A percentile compares a stretch with the other conserved stretches of the same genome.
These are phyloP conservation scores for Phalaenopsis aphrodite DNA, from an alignment of 106 monocot genomes.

Conservation along the genomic window DNA sequence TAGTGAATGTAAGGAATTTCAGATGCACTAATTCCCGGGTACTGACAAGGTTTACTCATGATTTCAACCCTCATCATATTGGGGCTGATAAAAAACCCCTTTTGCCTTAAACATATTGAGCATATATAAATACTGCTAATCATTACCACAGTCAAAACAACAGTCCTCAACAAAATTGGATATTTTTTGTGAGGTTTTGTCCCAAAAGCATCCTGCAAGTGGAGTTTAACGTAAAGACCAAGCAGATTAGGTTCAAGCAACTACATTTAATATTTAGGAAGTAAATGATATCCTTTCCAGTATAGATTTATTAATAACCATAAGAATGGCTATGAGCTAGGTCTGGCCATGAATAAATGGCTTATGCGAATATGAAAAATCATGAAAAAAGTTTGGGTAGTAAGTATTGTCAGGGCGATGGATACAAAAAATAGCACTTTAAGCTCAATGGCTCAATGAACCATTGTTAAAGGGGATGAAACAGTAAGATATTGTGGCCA, in stretches of 20 bases:
- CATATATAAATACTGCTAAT: constrained; percentile 44
- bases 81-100: not conserved
- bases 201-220: constrained; percentile 30
- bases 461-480: not conserved
- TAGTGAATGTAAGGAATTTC: constrained; percentile 37
- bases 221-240: not conserved
- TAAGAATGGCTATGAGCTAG: not conserved
- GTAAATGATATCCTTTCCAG: not conserved
- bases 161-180: constrained; percentile 25
- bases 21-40: constrained; percentile 7
- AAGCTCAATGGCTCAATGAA: not conserved
- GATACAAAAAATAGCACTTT: too few relatives aligned
- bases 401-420: too few relatives aligned
- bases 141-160: constrained; percentile 37
- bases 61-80: constrained; percentile 13
- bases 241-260: not conserved
- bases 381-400: not conserved
- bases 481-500: not conserved
- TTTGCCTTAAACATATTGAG: constrained; percentile 40
- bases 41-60: constrained; percentile 8
- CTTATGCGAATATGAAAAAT: not conserved
- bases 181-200: constrained; percentile 43
- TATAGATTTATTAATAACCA: not conserved
- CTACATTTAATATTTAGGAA: not conserved
- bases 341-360: not conserved